These are phyloP conservation scores for Jimgerdemannia flammicorona DNA, from an alignment of 192 early-diverging fungal genomes.

Conservation along the genomic window DNA sequence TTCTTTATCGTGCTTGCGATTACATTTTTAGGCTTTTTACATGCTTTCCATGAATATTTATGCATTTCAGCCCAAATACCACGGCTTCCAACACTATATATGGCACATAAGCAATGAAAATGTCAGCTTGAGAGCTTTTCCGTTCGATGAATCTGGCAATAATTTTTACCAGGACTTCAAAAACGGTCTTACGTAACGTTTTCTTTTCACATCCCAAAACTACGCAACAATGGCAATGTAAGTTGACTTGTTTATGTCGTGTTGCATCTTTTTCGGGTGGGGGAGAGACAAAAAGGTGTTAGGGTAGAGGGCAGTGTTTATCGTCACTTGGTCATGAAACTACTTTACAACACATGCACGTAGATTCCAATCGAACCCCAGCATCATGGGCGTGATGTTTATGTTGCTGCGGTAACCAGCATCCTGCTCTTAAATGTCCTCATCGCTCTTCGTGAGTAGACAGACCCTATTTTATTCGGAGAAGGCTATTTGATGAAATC, in stretches of 20 bases:
- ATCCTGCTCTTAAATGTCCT: too few relatives aligned
- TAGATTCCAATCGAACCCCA: too few relatives aligned
- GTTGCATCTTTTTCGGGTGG: too few relatives aligned
- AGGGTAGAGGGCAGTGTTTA: too few relatives aligned
- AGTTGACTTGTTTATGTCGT: background rate
- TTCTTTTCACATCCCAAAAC: background rate
- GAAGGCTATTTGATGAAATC: too few relatives aligned
- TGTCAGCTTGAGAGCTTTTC: background rate
- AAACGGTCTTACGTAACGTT: background rate
- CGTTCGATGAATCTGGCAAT: background rate
- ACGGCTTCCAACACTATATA: background rate
- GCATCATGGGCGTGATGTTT: too few relatives aligned
- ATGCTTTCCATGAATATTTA: background rate
- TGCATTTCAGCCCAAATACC: background rate
- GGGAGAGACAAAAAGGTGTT: too few relatives aligned
- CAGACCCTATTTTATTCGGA: too few relatives aligned
- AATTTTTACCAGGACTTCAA: background rate
- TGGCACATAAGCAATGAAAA: background rate
- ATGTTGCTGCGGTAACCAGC: too few relatives aligned
- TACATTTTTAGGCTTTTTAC: background rate
- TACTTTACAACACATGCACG: too few relatives aligned
- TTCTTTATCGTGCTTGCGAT: background rate
- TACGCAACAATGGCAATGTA: background rate
- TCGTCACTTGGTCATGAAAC: too few relatives aligned
- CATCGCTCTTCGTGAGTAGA: too few relatives aligned